A percentile compares a stretch with the other conserved stretches of the same genome.
Conservation (phyloP, 179 eudicot species). For the Silene noctiflora region DNA sequence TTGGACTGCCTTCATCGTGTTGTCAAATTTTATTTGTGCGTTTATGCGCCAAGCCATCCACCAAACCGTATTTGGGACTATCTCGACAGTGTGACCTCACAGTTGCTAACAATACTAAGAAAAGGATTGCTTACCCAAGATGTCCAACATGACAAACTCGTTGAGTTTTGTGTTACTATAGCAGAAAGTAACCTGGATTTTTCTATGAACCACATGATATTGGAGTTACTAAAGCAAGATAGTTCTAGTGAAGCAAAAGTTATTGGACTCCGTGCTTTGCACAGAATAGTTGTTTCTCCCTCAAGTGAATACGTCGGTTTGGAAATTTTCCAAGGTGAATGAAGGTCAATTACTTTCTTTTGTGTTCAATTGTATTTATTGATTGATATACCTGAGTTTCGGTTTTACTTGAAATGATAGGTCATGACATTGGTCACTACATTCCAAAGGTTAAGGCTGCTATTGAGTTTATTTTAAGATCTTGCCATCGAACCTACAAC, state of each 20-base stretch:
- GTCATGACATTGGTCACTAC: slow-evolving; percentile 88
- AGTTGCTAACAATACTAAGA: slow-evolving; percentile 69
- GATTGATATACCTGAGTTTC: not conserved
- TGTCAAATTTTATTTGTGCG: slow-evolving; percentile 84
- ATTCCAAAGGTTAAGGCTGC: slow-evolving; percentile 98
- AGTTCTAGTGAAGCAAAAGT: slow-evolving; percentile 97
- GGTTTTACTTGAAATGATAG: slow-evolving; percentile 42
- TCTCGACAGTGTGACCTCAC: slow-evolving; percentile 96
- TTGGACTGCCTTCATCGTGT: slow-evolving; percentile 96
- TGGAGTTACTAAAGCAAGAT: slow-evolving; percentile 91
- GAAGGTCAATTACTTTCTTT: slow-evolving; percentile 5
- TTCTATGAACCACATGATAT: slow-evolving; percentile 89
- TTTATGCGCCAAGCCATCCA: slow-evolving; percentile 86
- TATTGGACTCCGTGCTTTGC: slow-evolving; percentile 97
- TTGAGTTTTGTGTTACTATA: slow-evolving; percentile 93
- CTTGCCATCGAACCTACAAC: slow-evolving; percentile 84
- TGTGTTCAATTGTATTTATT: not conserved
- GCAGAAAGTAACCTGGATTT: slow-evolving; percentile 96
- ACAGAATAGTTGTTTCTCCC: slow-evolving; percentile 89
- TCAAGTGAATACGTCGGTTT: slow-evolving; percentile 78
- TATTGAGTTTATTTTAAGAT: slow-evolving; percentile 80
- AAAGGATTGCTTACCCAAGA: slow-evolving; percentile 98
- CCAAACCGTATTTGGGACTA: slow-evolving; percentile 98
- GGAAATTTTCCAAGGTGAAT: slow-evolving; percentile 92
- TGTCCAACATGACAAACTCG: slow-evolving; percentile 96